Conservation (phyloP, 208 protist species). For the Naegleria gruberi region DNA sequence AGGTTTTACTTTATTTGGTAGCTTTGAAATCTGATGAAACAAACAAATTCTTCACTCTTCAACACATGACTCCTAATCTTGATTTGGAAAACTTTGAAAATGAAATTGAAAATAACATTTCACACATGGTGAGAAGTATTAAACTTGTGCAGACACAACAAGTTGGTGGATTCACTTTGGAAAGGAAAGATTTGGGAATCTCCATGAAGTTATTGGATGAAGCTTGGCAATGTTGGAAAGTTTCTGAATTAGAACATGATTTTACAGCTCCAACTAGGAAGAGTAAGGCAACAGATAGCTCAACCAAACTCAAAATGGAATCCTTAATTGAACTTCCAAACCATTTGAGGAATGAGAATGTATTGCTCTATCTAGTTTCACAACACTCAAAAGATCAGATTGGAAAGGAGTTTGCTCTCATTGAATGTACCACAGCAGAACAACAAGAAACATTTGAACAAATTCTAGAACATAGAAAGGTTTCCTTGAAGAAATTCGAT, state of each 20-base stretch:
- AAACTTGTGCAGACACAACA: not conserved
- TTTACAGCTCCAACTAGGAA: not conserved
- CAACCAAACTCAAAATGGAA: not conserved
- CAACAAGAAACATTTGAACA: not conserved
- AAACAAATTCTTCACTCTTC: not conserved
- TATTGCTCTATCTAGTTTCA: not conserved
- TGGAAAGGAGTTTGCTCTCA: not conserved
- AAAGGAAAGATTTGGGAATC: not conserved
- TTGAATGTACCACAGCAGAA: not conserved
- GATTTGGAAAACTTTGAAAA: not conserved
- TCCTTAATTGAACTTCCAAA: not conserved
- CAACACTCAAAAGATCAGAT: not conserved
- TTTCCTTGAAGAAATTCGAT: not conserved
- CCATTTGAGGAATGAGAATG: not conserved
- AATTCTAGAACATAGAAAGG: not conserved
- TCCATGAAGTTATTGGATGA: not conserved
- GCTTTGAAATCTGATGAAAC: not conserved
- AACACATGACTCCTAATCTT: not conserved
- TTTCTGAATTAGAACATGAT: not conserved
- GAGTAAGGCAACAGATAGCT: not conserved
- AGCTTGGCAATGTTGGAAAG: not conserved
- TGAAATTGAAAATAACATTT: not conserved
- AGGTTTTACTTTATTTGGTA: not conserved
- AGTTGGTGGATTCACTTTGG: not conserved
- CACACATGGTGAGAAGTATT: not conserved